Evolutionary conservation across 805 yeast species (phyloP), one percentile per base, ranked within the genome.

Genomic region (Metahyphopichia silvanorum): DNA sequence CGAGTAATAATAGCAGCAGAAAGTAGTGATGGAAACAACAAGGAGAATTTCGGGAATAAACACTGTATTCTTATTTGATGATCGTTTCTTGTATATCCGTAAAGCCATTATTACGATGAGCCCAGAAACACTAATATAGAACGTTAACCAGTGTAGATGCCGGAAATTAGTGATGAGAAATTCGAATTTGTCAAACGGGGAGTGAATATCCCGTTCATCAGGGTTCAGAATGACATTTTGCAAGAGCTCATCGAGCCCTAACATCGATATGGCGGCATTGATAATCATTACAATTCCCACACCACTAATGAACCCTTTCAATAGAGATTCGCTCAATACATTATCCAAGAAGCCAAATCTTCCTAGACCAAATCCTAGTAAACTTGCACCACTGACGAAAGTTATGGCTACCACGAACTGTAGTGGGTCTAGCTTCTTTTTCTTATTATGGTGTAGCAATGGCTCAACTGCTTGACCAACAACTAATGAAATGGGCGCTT

Each of bases 1-100:
- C n/a, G 67, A 54, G 37, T 58, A 66, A 22, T 42, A 32, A 2
- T 55, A 51, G 6, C 85, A 76, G 6, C 83, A 50, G 3, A 75
- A 34, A 0, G 89, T 77, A 0, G 83, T 66, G 0, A 76, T 47
- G 0, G 78, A 61, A 1, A 91, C 88, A n/a, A 84, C 82, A 4
- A 83, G 46, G 36, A 91, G 63, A 23, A 91, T 89, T 43, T 91
- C 98, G 0, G 98, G 98, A 20, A 93, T 56, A 38, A 82, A 84
- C 1, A 79, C 69, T 8, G 77, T 69, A 13, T 36, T 40, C 14
- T 42, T 40, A 17, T 39, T 53, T 4, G 48, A 37, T 3, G 57
- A 58, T 31, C 55, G 44, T 18, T 67, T 46, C 43, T 60, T 62
- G 34, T 64, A 60, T 43, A 71, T 70, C 16, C 71, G 27, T 2